A percentile compares a stretch with the other conserved stretches of the same genome.
These are phyloP conservation scores for Cladosporium sp. DNA, from an alignment of 2,329 filamentous ascomycete species.

Conservation along the genomic window DNA sequence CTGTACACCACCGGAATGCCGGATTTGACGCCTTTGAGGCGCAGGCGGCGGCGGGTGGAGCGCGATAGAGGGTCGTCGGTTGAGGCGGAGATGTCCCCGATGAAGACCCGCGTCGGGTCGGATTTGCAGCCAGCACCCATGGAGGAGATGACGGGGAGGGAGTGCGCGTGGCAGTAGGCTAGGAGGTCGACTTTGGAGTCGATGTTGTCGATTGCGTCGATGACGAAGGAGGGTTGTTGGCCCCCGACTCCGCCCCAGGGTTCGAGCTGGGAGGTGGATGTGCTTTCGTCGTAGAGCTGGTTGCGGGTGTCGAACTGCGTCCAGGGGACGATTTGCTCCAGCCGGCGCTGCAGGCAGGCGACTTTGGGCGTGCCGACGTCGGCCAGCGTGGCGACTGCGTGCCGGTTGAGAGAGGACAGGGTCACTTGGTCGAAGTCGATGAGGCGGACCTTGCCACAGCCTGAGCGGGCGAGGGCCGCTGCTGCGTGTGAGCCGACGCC, in stretches of 20 bases:
- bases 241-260: constrained; percentile 56
- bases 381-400: constrained; percentile 87
- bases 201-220: constrained; percentile 98
- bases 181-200: constrained; percentile 91
- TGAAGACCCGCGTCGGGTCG: constrained; percentile 74
- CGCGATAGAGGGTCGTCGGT: constrained; percentile 87
- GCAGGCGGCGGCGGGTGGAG: constrained; percentile 74
- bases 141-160: constrained; percentile 79
- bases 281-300: constrained; percentile 71
- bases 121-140: constrained; percentile 98
- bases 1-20: constrained; percentile 93
- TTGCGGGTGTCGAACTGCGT: constrained; percentile 81
- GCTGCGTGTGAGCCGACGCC: constrained; percentile 92
- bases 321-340: constrained; percentile 90
- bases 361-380: constrained; percentile 95
- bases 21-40: constrained; percentile 69
- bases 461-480: constrained; percentile 80
- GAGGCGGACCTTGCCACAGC: constrained; percentile 80
- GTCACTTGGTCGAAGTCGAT: constrained; percentile 98
- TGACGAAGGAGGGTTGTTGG: constrained; percentile 73
- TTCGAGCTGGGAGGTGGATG: constrained; percentile 63
- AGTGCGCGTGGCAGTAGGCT: constrained; percentile 76
- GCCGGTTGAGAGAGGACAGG: constrained; percentile 88
- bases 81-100: constrained; percentile 85
- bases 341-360: constrained; percentile 69